Evolutionary conservation across 495 filamentous ascomycete genomes (phyloP), one percentile per base, ranked within the genome.

Genomic region (Penicillium tannophilum): DNA sequence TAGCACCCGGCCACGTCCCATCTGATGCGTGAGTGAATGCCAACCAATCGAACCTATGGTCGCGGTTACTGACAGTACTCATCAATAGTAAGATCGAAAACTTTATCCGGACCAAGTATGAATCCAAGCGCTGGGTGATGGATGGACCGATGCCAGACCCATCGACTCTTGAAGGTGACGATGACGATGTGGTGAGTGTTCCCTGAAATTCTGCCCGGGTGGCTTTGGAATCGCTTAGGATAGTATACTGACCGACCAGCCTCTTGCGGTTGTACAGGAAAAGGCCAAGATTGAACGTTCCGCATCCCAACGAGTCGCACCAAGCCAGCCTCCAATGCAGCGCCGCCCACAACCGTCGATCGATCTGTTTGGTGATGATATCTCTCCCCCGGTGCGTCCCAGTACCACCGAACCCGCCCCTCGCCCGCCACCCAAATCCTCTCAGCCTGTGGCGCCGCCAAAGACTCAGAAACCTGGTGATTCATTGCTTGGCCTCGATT

Each of bases 41-140:
- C 39, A n/a, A 44, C 26, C 56, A 65, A 60, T 45, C 45, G 19
- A 1, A n/a, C 26, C 26, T 10, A 24, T 35, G 24, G 17, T 26
- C 5, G 17, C 30, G 12, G 6, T 41, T 53, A 26, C 51, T 64
- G 41, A 66, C 41, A 16, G 19, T 3, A 11, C 16, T 8, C 14
- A 47, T 46, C 6, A 23, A 56, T 48, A 88, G 86, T 45, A 98
- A 98, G 79, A 98, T 98, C 61, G 94, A 98, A 81, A 98, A 97
- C 75, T 98, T 98, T 63, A 97, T 98, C 60, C 86, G 95, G 44
- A 98, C 94, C 36, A 98, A 98, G 74, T 98, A 98, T 72, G 94
- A 98, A 66, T 88, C 91, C 9, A 98, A 96, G 80, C 82, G 95
- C 75, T 98, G 94, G 94, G 90, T 92, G 2, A 97, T 97, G 93